These are phyloP conservation scores for Saksenaea vasiformis DNA, from an alignment of 371 early-diverging fungal genomes.

Conservation along the genomic window DNA sequence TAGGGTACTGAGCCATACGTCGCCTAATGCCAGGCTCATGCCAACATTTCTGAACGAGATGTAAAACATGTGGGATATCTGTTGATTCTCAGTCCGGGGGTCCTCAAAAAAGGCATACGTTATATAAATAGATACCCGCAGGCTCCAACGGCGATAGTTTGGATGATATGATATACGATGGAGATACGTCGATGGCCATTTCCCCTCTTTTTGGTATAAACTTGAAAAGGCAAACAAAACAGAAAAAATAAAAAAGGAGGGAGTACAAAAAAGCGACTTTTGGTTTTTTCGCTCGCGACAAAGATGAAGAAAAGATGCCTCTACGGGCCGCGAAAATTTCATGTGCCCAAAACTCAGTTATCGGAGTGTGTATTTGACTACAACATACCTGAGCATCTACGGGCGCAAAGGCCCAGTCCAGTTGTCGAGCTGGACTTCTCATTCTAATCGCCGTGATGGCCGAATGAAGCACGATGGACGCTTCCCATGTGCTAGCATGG, in stretches of 20 bases:
- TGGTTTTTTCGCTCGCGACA: no score
- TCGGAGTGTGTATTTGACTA: no score
- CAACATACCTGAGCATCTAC: no score
- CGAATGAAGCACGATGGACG: no score
- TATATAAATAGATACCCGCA: constrained; percentile 7
- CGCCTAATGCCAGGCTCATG: constrained; percentile 11
- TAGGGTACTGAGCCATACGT: constrained; percentile 15
- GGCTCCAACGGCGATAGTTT: constrained; percentile 32
- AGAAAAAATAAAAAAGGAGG: background rate
- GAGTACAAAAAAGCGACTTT: no score
- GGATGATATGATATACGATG: constrained; percentile 33
- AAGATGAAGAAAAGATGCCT: no score
- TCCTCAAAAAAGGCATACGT: background rate
- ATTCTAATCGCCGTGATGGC: no score
- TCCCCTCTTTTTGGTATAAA: background rate
- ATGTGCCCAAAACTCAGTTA: no score
- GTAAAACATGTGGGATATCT: constrained; percentile 29
- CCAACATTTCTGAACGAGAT: constrained; percentile 19
- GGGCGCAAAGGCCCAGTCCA: no score
- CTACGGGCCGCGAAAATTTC: no score
- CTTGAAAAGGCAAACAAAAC: background rate
- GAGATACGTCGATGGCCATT: constrained; percentile 15
- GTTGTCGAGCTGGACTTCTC: no score
- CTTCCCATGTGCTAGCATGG: no score
- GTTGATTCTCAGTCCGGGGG: background rate